Base-by-base conservation (phyloP, 257 asterid species). In the Striga asiatica region DNA sequence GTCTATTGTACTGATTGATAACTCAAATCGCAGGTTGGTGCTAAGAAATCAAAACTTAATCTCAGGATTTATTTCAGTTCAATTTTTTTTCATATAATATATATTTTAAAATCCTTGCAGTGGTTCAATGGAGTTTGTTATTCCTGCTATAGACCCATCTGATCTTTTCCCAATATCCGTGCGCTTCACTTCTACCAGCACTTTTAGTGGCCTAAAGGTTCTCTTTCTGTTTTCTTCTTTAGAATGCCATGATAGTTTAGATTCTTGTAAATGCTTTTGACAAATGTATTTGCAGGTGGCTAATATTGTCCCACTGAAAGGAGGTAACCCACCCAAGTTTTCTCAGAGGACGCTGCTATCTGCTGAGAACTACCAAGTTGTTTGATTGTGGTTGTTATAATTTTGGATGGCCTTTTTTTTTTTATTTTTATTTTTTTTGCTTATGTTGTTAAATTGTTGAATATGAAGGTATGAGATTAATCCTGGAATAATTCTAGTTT, bases 21-120 rank as follows among this genome's bases (percentile, higher is more conserved):
- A 81, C 78, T 81, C 94, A 9, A 89, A 89, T 64, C 88, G 96
- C 81, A 85, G 97, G 98, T 89, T 7, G 61, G 78, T 60, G n/a
- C n/a, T n/a, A n/a, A n/a, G n/a, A n/a, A n/a, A n/a, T n/a, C n/a
- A n/a, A n/a, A n/a, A n/a, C n/a, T n/a, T n/a, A n/a, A n/a, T n/a
- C n/a, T n/a, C n/a, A n/a, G 31, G 28, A n/a, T 2, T 39, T 20
- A 29, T 5, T 29, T 10, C 35, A 29, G 8, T 5, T 5, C 17
- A 13, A 4, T 48, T 45, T 17, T 71, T 62, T 64, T 62, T 65
- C 52, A 62, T 45, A 59, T 39, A 13, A 48, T 54, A 23, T 7
- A 6, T 41, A 3, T 13, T 52, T 71, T 75, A 34, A 37, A 53
- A 35, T 41, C 41, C 58, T 62, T 74, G 83, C 93, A 89, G 98